phyloP scores from a whole-genome alignment of 2,329 filamentous ascomycete genomes.

The Clarireedia paspali region DNA sequence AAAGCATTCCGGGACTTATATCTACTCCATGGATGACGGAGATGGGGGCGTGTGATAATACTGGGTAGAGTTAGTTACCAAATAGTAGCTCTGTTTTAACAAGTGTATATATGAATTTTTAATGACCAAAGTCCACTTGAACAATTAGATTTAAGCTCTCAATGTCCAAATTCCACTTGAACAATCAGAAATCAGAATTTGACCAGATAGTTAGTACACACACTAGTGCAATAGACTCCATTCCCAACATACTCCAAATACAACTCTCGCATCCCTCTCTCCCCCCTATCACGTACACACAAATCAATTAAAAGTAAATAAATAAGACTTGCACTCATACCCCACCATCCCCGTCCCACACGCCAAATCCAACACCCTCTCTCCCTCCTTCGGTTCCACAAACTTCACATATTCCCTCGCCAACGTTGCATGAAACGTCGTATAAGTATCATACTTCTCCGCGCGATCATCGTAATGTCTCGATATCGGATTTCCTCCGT shows the following conservation, averaged over 20 bases:
- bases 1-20: not conserved
- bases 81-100: too few relatives aligned
- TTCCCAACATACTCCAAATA: too few relatives aligned
- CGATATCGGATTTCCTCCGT: not conserved
- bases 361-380: not conserved
- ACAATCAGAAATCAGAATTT: too few relatives aligned
- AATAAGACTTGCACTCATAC: not conserved
- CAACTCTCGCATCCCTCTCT: too few relatives aligned
- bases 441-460: not conserved
- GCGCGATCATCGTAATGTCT: not conserved
- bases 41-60: not conserved
- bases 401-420: not conserved
- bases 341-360: constrained; percentile 1
- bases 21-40: not conserved
- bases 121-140: too few relatives aligned
- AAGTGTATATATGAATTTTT: too few relatives aligned
- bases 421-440: not conserved
- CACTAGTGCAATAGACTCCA: too few relatives aligned
- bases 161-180: too few relatives aligned
- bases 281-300: not conserved
- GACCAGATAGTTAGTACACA: too few relatives aligned
- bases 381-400: not conserved
- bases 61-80: not conserved
- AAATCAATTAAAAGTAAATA: not conserved
- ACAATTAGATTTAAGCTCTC: too few relatives aligned